phyloP scores from a whole-genome alignment of 257 asterid genomes.

The Gentiana straminea region DNA sequence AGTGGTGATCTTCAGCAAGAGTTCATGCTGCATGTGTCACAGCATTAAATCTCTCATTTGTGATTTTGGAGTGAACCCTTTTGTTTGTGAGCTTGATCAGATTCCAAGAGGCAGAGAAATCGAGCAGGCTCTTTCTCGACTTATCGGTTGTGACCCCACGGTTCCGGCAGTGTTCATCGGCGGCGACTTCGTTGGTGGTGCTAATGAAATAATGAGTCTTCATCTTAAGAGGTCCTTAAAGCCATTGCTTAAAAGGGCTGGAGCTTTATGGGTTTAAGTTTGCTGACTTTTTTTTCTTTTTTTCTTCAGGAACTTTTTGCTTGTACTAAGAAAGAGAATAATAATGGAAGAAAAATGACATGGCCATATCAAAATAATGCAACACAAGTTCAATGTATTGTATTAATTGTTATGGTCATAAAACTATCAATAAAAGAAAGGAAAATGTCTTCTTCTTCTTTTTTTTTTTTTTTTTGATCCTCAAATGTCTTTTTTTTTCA shows the following conservation, averaged over 20 bases:
- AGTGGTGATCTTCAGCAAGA: slow-evolving; percentile 69
- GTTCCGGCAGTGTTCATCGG: slow-evolving; percentile 69
- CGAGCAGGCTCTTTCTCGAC: slow-evolving; percentile 37
- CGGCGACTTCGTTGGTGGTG: slow-evolving; percentile 62
- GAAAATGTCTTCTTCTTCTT: no score
- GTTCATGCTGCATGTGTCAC: slow-evolving; percentile 62
- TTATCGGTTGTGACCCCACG: slow-evolving; percentile 36
- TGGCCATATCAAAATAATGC: no score
- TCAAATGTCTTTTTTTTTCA: no score
- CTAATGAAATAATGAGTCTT: slow-evolving; percentile 66
- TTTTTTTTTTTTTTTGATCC: no score
- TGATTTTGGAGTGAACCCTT: slow-evolving; percentile 61
- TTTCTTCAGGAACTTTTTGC: background rate
- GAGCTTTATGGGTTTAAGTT: slow-evolving; percentile 59
- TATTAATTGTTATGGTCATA: no score
- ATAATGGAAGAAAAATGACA: no score
- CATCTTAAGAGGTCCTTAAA: slow-evolving; percentile 55
- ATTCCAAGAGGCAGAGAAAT: slow-evolving; percentile 47
- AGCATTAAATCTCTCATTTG: slow-evolving; percentile 48
- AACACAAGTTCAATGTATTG: no score
- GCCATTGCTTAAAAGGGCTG: slow-evolving; percentile 68
- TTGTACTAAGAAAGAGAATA: no score
- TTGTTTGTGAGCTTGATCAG: slow-evolving; percentile 52
- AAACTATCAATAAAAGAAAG: no score
- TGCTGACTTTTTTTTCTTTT: background rate